A percentile compares a stretch with the other conserved stretches of the same genome.
phyloP scores from a whole-genome alignment of 352 stramenopile species.

The Thalassiosira livingstoniorum region DNA sequence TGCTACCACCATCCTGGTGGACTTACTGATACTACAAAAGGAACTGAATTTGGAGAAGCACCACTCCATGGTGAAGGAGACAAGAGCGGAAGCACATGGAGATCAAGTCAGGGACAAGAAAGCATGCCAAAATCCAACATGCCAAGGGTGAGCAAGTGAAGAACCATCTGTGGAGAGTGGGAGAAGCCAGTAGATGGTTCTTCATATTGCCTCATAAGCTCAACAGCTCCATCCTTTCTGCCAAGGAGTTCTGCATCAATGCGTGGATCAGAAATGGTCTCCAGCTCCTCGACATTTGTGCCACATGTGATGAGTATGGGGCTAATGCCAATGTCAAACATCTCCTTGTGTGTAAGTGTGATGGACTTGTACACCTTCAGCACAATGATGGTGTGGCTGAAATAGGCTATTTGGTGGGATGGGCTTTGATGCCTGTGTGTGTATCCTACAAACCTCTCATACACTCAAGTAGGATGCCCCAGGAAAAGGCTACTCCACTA shows the following conservation, averaged over 20 bases:
- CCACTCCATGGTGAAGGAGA: no score
- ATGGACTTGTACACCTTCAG: not conserved
- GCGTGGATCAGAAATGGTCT: not conserved
- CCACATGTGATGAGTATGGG: not conserved
- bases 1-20: no score
- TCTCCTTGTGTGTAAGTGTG: not conserved
- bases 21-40: no score
- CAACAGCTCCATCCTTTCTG: not conserved
- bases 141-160: no score
- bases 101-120: no score
- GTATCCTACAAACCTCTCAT: slow-evolving; percentile 11
- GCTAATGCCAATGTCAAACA: not conserved
- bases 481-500: no score
- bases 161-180: no score
- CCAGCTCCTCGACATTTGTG: not conserved
- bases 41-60: no score
- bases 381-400: not conserved
- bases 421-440: not conserved
- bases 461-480: no score
- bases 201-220: not conserved
- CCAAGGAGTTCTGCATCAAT: not conserved
- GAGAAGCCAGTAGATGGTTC: not conserved
- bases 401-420: not conserved
- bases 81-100: no score
- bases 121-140: no score